Percentiles rank a stretch among this genome's conserved stretches.
Evolutionary conservation across 2,329 filamentous ascomycete genomes (phyloP).

Genomic region (Curvularia sp.): DNA sequence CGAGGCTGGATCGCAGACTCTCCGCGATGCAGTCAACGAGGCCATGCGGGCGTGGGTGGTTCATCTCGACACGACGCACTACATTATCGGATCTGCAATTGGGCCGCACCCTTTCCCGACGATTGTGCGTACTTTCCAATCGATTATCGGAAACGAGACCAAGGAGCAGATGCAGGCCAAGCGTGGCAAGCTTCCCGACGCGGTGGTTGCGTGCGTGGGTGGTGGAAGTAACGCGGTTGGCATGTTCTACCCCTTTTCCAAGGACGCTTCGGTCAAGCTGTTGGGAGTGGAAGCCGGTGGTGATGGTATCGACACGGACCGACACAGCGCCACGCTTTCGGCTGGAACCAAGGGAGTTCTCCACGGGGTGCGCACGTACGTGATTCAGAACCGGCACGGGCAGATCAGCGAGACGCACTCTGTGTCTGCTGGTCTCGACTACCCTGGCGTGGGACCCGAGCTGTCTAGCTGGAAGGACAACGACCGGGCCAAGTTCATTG

Average conservation of each 20-base stretch:
- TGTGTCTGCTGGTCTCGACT: constrained; percentile 94
- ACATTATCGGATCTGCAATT: constrained; percentile 97
- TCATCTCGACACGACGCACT: constrained; percentile 91
- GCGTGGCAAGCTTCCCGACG: constrained; percentile 89
- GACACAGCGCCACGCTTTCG: constrained; percentile 87
- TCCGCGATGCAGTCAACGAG: constrained; percentile 82
- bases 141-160: constrained; percentile 93
- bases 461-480: constrained; percentile 92
- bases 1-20: constrained; percentile 79
- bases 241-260: constrained; percentile 97
- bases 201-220: constrained; percentile 94
- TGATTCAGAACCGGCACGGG: constrained; percentile 89
- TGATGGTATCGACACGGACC: constrained; percentile 83
- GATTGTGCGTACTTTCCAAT: constrained; percentile 97
- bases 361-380: constrained; percentile 94
- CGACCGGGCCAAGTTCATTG: constrained; percentile 83
- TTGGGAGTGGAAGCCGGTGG: constrained; percentile 95
- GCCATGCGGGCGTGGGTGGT: constrained; percentile 94
- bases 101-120: constrained; percentile 97
- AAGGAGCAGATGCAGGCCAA: constrained; percentile 87
- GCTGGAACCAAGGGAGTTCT: constrained; percentile 90
- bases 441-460: constrained; percentile 95
- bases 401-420: constrained; percentile 97
- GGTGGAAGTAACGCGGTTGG: constrained; percentile 94
- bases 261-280: constrained; percentile 83